Evolutionary conservation across 73 alveolate genomes (phyloP), one percentile per base, ranked within the genome.

Genomic region (Paramecium sonneborni): DNA sequence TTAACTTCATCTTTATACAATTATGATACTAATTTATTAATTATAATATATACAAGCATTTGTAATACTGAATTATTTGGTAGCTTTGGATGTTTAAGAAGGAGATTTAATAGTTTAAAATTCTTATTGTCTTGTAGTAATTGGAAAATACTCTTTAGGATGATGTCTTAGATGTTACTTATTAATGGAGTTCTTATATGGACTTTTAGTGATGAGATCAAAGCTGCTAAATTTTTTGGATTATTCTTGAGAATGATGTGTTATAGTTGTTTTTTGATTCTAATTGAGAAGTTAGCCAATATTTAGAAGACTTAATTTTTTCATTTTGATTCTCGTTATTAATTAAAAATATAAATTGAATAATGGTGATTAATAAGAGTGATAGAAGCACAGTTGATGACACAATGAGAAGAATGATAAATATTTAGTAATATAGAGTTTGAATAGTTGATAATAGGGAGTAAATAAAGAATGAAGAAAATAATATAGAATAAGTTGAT

Each of bases 261-360:
- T 62, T 1, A 62, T 14, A 44, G 46, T 62, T 26, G 43, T 62
- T 23, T 38, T 72, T 72, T 34, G 52, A 35, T 72, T 72, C 57
- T 72, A 72, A 72, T 20, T 37, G 20, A 28, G 52, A n/a, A 72
- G 38, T 8, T 72, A 72, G 30, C 55, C 86, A 28, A 72, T 35
- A 18, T 72, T 72, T 12, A 72, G 86, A 34, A 72, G 55, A 37
- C 86, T 72, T 41, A 72, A 35, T 37, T 72, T 72, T 72, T 72
- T 72, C 86, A 72, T 72, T 35, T 72, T 1, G 55, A 72, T 72
- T 72, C 84, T 62, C 84, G 84, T 35, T 72, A 72, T 72, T 35
- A 72, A 72, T 35, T 72, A 72, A 35, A 35, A 72, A 72, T 34
- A 72, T 72, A 72, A 34, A 72, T 35, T 32, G 44, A 30, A 14